Percentiles rank a stretch among this genome's conserved stretches.
phyloP scores from a whole-genome alignment of 306 rosid genomes.

The Acmispon strigosus region DNA sequence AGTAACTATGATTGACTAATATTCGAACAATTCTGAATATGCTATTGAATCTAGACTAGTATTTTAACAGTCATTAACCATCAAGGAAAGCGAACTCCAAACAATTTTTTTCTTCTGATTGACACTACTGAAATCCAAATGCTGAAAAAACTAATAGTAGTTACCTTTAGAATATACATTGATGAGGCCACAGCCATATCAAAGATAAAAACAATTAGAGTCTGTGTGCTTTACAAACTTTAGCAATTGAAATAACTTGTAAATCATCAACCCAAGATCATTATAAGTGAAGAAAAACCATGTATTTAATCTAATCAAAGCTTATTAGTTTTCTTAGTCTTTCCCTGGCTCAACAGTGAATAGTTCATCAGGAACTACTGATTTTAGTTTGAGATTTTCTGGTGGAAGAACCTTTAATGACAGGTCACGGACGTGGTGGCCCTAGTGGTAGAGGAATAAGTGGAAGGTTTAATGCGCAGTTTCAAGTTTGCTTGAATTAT shows the following conservation, averaged over 20 bases:
- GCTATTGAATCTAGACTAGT: not conserved
- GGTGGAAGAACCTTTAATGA: no score
- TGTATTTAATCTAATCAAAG: not conserved
- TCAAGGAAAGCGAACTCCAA: slow-evolving; percentile 5
- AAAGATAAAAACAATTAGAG: not conserved
- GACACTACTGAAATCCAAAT: not conserved
- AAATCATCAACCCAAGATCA: not conserved
- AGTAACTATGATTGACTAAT: not conserved
- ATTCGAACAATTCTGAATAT: not conserved
- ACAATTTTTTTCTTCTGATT: not conserved
- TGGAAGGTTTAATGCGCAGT: no score
- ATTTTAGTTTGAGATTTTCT: no score
- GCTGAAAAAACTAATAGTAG: not conserved
- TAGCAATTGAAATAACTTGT: not conserved
- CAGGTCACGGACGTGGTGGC: no score
- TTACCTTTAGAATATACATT: not conserved
- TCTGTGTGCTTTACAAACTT: not conserved
- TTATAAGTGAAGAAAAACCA: not conserved
- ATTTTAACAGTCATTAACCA: not conserved
- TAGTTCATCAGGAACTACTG: no score
- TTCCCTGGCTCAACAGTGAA: no score
- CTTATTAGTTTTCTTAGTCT: not conserved
- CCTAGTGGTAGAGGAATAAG: no score
- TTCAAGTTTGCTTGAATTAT: no score
- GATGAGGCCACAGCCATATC: not conserved